Percentiles rank a stretch among this genome's conserved stretches.
Conservation (phyloP, 495 filamentous ascomycete genomes). For the Aspergillus heteromorphus region DNA sequence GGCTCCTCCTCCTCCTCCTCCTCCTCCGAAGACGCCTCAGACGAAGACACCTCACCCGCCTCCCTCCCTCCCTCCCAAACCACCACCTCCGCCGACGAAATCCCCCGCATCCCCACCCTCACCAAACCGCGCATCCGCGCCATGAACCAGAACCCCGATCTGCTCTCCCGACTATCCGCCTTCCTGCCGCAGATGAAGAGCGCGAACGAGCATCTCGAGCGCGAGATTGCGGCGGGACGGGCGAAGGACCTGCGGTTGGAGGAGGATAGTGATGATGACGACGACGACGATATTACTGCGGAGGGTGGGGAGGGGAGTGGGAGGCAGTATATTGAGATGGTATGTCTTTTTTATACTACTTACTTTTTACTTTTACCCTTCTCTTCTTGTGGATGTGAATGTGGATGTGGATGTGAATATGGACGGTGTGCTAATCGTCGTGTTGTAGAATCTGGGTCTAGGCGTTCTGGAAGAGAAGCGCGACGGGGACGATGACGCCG, state of each 20-base stretch:
- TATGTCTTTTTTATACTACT: too few species aligned
- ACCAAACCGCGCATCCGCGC: slow-evolving; percentile 34
- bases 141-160: slow-evolving; percentile 22
- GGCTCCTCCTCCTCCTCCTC: slow-evolving; percentile 24
- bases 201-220: slow-evolving; percentile 44
- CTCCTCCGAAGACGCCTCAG: background rate
- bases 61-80: background rate
- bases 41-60: too few species aligned
- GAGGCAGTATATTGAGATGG: slow-evolving; percentile 50
- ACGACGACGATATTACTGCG: slow-evolving; percentile 12
- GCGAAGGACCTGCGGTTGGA: slow-evolving; percentile 33
- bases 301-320: background rate
- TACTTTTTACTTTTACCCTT: background rate
- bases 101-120: slow-evolving; percentile 27
- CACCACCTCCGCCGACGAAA: slow-evolving; percentile 1
- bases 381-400: too few species aligned
- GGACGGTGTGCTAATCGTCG: background rate
- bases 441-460: slow-evolving; percentile 47
- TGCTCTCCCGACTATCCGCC: slow-evolving; percentile 36
- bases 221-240: slow-evolving; percentile 35
- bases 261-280: slow-evolving; percentile 20
- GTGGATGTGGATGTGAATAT: background rate
- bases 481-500: slow-evolving; percentile 16
- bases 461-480: slow-evolving; percentile 48
- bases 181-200: slow-evolving; percentile 44